A percentile compares a stretch with the other conserved stretches of the same genome.
Conservation (phyloP, 768 basidiomycete genomes). For the Solioccasus polychromus region DNA sequence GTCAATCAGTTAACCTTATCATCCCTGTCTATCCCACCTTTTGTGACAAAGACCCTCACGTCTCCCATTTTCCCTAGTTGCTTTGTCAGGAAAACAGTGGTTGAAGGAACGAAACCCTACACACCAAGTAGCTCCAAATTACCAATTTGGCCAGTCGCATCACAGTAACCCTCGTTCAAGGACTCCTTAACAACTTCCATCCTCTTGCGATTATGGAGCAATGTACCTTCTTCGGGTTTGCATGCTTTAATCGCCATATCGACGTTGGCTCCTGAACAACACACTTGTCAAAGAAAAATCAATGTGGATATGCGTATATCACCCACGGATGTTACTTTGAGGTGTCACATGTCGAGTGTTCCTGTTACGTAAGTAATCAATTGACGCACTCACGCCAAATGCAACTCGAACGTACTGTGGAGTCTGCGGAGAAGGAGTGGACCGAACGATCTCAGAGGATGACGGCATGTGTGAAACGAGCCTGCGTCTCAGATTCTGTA, state of each 20-base stretch:
- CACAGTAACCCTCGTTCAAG: conserved; percentile 80
- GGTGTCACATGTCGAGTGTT: conserved; percentile 36
- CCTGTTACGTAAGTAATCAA: conserved; percentile 10
- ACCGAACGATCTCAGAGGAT: conserved; percentile 15
- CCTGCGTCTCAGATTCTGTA: conserved; percentile 31
- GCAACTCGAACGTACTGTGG: conserved; percentile 16
- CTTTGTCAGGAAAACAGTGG: conserved; percentile 2
- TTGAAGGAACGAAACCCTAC: conserved; percentile 15
- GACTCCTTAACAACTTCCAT: conserved; percentile 75
- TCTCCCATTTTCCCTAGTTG: conserved; percentile 55
- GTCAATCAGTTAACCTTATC: background rate
- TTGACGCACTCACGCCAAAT: background rate
- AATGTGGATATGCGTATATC: background rate
- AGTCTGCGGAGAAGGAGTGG: conserved; percentile 12
- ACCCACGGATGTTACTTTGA: conserved; percentile 41
- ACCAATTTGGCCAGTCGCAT: conserved; percentile 61
- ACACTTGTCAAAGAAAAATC: background rate
- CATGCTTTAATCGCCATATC: conserved; percentile 73
- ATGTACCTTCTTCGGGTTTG: conserved; percentile 57
- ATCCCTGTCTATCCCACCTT: conserved; percentile 41
- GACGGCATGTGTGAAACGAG: conserved; percentile 19
- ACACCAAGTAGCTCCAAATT: conserved; percentile 65
- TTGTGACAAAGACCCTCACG: conserved; percentile 60
- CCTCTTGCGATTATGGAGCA: conserved; percentile 61
- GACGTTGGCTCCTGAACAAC: conserved; percentile 51